These are phyloP conservation scores for Phytophthora ohioensis DNA, from an alignment of 352 stramenopile genomes.

Conservation along the genomic window DNA sequence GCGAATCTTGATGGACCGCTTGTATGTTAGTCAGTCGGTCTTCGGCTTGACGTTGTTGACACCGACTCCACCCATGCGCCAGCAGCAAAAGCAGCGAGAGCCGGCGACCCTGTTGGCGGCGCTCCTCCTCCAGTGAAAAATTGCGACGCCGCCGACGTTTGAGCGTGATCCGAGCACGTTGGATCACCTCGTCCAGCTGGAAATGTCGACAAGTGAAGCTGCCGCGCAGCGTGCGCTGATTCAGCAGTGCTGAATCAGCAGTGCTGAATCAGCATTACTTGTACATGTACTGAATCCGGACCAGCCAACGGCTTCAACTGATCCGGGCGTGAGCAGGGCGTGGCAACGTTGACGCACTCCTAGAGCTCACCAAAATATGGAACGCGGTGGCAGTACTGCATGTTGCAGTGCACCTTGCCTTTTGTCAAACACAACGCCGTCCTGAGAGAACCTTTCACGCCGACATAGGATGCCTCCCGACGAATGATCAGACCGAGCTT, in stretches of 20 bases:
- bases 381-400: background rate
- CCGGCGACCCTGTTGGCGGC: background rate
- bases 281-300: slow-evolving; percentile 8
- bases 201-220: slow-evolving; percentile 12
- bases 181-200: slow-evolving; percentile 29
- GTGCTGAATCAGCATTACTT: background rate
- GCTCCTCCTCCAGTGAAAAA: slow-evolving; percentile 11
- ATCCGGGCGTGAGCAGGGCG: slow-evolving; percentile 12
- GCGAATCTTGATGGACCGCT: background rate
- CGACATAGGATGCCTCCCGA: slow-evolving; percentile 9
- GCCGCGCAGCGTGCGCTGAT: background rate
- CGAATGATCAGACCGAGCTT: background rate
- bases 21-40: slow-evolving; percentile 24
- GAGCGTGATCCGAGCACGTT: slow-evolving; percentile 15
- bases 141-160: slow-evolving; percentile 5
- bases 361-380: slow-evolving; percentile 4
- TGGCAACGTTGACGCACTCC: background rate
- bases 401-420: slow-evolving; percentile 1
- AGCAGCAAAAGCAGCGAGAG: background rate
- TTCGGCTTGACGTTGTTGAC: background rate
- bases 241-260: no score
- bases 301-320: slow-evolving; percentile 25
- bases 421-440: background rate
- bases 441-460: slow-evolving; percentile 10
- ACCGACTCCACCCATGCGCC: slow-evolving; percentile 1